Conservation (phyloP, 352 stramenopile genomes). For the Pythium coloratum region DNA sequence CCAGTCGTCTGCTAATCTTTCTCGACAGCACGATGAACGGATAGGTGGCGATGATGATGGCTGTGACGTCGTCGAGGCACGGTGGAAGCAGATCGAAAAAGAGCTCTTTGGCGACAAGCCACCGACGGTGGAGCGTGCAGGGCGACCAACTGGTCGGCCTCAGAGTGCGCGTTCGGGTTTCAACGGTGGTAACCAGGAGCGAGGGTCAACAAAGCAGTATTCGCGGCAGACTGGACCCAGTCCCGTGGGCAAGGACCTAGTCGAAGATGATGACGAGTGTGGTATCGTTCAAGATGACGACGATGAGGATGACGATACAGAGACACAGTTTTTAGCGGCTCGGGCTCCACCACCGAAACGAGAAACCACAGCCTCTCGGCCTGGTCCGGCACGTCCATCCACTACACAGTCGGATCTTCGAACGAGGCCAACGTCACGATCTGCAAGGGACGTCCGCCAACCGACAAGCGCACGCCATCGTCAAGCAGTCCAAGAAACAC, state of each 20-base stretch:
- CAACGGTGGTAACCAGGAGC: background rate
- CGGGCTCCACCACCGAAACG: background rate
- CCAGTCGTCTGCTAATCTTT: background rate
- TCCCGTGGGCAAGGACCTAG: background rate
- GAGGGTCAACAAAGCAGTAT: background rate
- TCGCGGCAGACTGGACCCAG: background rate
- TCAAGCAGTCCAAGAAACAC: background rate
- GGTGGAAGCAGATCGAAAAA: slow-evolving; percentile 24
- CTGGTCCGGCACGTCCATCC: background rate
- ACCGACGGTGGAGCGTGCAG: background rate
- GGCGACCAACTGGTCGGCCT: slow-evolving; percentile 25
- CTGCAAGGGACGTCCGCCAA: background rate
- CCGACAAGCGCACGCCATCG: background rate
- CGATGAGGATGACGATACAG: slow-evolving; percentile 22
- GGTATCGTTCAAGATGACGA: slow-evolving; percentile 47
- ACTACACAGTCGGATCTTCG: background rate
- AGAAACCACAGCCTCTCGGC: background rate
- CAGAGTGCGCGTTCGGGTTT: slow-evolving; percentile 36
- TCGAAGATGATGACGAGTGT: slow-evolving; percentile 41
- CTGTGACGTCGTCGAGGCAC: slow-evolving; percentile 7
- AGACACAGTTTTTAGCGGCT: background rate
- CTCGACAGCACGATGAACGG: background rate
- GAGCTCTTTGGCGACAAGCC: slow-evolving; percentile 15
- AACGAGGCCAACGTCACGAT: slow-evolving; percentile 1
- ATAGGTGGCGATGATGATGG: background rate